A percentile compares a stretch with the other conserved stretches of the same genome.
phyloP scores from a whole-genome alignment of 2,329 filamentous ascomycete species.

The Monilinia fructicola region DNA sequence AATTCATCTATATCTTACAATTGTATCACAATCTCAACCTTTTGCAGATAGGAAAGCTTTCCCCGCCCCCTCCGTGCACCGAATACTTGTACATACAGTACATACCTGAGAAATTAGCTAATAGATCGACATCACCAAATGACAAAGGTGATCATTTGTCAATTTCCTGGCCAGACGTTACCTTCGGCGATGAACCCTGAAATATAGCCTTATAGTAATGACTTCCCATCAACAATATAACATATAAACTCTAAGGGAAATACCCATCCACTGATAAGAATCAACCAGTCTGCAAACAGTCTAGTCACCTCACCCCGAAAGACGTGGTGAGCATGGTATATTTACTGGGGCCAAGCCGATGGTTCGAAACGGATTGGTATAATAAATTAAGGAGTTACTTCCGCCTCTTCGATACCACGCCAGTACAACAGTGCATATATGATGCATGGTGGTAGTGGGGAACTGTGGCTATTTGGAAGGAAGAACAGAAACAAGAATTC shows the following conservation, averaged over 20 bases:
- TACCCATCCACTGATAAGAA: not conserved
- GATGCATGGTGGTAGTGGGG: constrained; percentile 2
- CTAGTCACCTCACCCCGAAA: not conserved
- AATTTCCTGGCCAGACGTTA: not conserved
- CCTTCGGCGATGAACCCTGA: not conserved
- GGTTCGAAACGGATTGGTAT: constrained; percentile 23
- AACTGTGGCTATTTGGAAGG: constrained; percentile 3
- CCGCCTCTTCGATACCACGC: constrained; percentile 10
- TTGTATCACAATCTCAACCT: constrained; percentile 13
- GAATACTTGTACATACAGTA: not conserved
- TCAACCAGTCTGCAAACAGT: not conserved
- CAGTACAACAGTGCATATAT: not conserved
- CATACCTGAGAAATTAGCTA: too few species aligned
- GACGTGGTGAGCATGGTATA: constrained; percentile 3
- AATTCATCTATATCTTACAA: constrained; percentile 10
- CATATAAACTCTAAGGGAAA: not conserved
- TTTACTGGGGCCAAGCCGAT: constrained; percentile 21
- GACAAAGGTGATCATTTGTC: not conserved
- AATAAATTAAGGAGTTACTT: not conserved
- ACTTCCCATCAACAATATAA: not conserved
- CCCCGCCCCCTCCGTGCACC: not conserved
- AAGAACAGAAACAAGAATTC: not conserved
- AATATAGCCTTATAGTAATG: not conserved
- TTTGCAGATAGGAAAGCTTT: constrained; percentile 20
- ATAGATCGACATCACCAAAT: not conserved